Evolutionary conservation across 208 protist species (phyloP), one percentile per base, ranked within the genome.

Genomic region (Trypanosoma scelopori): DNA sequence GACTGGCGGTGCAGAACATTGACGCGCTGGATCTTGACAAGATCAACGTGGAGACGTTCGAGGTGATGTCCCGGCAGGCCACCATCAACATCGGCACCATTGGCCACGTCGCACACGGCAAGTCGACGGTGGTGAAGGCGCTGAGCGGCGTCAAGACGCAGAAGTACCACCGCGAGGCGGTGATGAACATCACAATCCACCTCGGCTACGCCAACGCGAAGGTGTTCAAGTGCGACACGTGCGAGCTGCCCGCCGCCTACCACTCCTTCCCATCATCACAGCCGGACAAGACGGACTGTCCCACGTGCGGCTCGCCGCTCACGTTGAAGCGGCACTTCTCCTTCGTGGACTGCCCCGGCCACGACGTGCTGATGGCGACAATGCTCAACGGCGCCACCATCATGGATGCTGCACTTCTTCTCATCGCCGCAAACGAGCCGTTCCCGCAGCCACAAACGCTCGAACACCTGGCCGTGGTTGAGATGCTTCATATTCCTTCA

Each of bases 61-160:
- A 99, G 61, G 97, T 99, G 32, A 99, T 99, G 76, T 93, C 84
- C 22, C 82, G 98, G n/a, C 98, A 99, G 85, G 98, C 98, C 11
- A 99, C 99, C 11, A 99, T 99, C 60, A 99, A 99, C 80, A 98
- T 99, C 68, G 98, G 98, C 63, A 99, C 98, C 22, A 99, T 99
- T 76, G 99, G 99, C 47, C 99, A 99, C 78, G 99, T 99, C 30
- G 98, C 99, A 4, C 99, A 99, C 90, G 99, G 99, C 67, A 99
- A 99, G 83, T 99, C 98, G 41, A 99, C 99, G 28, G 96, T 99
- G 15, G 99, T 99, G 51, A 98, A 98, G 73, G 97, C 99, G 35
- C 97, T 99, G 30, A 99, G 97, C 55, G 98, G 98, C 37, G 98
- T 99, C 48, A 95, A 99, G 89, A 99, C 98, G 51, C 97, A 99